Percentiles rank a stretch among this genome's conserved stretches.
These are phyloP conservation scores for Brassica hybrid DNA, from an alignment of 441 rosid genomes.

Conservation along the genomic window DNA sequence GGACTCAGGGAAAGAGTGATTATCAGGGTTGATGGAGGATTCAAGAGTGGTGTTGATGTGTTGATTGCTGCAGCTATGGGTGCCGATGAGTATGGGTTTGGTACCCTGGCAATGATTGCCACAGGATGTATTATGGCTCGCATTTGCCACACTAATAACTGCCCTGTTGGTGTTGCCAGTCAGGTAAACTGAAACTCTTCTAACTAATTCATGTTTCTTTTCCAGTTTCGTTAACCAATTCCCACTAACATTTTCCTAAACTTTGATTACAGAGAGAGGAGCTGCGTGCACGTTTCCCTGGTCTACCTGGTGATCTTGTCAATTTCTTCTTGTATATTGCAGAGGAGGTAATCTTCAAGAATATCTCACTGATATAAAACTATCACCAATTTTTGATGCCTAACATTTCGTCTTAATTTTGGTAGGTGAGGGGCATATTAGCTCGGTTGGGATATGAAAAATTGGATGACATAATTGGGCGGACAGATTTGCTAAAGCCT, in stretches of 20 bases:
- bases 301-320: slow-evolving; percentile 99
- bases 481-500: slow-evolving; percentile 74
- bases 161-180: slow-evolving; percentile 99
- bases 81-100: slow-evolving; percentile 98
- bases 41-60: slow-evolving; percentile 95
- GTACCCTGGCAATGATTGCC: slow-evolving; percentile 99
- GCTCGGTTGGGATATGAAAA: slow-evolving; percentile 92
- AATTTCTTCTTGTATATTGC: slow-evolving; percentile 95
- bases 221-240: slow-evolving; percentile 15
- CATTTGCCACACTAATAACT: slow-evolving; percentile 98
- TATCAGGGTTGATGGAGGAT: slow-evolving; percentile 97
- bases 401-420: slow-evolving; percentile 22
- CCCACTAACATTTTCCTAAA: slow-evolving; percentile 20
- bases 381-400: not conserved
- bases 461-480: slow-evolving; percentile 89
- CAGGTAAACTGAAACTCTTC: slow-evolving; percentile 62
- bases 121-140: slow-evolving; percentile 99
- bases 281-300: slow-evolving; percentile 99
- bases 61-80: slow-evolving; percentile 98
- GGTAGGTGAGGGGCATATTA: slow-evolving; percentile 90
- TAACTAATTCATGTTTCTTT: slow-evolving; percentile 27
- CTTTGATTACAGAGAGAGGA: slow-evolving; percentile 77
- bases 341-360: slow-evolving; percentile 75
- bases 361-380: not conserved
- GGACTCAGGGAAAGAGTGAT: slow-evolving; percentile 98